phyloP scores from a whole-genome alignment of 176 grass and related monocot genomes.

The Oryza officinalis region DNA sequence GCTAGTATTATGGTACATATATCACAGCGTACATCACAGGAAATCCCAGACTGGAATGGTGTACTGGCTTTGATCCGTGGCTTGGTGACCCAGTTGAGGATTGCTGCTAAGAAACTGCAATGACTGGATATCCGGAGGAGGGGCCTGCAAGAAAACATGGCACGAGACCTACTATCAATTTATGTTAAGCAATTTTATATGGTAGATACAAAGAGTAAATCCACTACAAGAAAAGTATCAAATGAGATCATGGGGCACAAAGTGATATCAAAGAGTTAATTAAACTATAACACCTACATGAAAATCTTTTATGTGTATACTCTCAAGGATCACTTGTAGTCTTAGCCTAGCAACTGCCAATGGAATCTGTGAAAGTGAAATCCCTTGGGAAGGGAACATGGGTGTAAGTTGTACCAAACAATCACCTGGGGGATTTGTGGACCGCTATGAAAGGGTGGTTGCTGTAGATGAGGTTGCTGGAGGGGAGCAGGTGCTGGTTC shows the following conservation, averaged over 20 bases:
- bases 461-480: constrained; percentile 66
- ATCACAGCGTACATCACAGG: constrained; percentile 50
- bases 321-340: not conserved
- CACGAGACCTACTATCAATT: not conserved
- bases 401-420: not conserved
- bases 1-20: constrained; percentile 15
- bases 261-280: not conserved
- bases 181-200: not conserved
- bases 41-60: constrained; percentile 92
- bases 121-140: constrained; percentile 66
- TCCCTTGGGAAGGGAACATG: not conserved
- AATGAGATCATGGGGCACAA: not conserved
- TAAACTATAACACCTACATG: not conserved
- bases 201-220: not conserved
- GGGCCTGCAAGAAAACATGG: constrained; percentile 40
- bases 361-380: not conserved
- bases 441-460: constrained; percentile 61
- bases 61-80: constrained; percentile 76
- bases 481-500: constrained; percentile 52
- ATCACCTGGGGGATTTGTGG: constrained; percentile 72
- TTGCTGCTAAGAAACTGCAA: constrained; percentile 77
- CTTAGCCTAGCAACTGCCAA: not conserved
- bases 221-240: not conserved
- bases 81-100: constrained; percentile 74
- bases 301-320: not conserved